Percentiles rank a stretch among this genome's conserved stretches.
These are phyloP conservation scores for Medicago arabica DNA, from an alignment of 306 rosid genomes.

Conservation along the genomic window DNA sequence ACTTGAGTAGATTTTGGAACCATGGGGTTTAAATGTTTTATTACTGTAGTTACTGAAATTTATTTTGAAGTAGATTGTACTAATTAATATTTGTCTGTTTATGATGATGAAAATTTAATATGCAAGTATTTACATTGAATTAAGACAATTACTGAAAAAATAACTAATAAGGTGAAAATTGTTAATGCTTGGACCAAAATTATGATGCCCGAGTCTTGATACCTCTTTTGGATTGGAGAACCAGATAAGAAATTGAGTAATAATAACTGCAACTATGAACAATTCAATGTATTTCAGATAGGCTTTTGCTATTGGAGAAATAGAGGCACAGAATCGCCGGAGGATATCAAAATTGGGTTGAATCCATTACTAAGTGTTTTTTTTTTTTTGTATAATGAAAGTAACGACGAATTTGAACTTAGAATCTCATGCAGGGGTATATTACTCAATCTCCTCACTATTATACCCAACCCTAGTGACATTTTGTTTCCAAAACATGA, in stretches of 20 bases:
- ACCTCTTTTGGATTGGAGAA: background rate
- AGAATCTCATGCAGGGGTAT: too few species aligned
- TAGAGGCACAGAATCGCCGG: background rate
- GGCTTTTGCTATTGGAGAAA: background rate
- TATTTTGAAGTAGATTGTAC: constrained; percentile 50
- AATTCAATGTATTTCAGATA: background rate
- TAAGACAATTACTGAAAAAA: background rate
- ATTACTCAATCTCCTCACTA: background rate
- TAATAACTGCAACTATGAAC: background rate
- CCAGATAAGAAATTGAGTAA: background rate
- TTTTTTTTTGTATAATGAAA: too few species aligned
- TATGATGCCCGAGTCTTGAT: background rate
- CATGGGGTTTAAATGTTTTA: constrained; percentile 44
- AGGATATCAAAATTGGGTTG: background rate
- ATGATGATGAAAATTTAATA: constrained; percentile 37
- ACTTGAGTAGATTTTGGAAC: constrained; percentile 49
- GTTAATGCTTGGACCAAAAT: background rate
- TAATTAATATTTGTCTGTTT: constrained; percentile 23
- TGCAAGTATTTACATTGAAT: background rate
- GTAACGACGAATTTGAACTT: too few species aligned
- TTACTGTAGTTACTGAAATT: constrained; percentile 51
- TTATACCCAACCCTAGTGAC: background rate
- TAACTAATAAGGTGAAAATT: background rate
- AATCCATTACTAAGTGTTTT: background rate
- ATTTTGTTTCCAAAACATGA: background rate